Evolutionary conservation across 495 filamentous ascomycete genomes (phyloP).

Genomic region (Podospora appendiculata): DNA sequence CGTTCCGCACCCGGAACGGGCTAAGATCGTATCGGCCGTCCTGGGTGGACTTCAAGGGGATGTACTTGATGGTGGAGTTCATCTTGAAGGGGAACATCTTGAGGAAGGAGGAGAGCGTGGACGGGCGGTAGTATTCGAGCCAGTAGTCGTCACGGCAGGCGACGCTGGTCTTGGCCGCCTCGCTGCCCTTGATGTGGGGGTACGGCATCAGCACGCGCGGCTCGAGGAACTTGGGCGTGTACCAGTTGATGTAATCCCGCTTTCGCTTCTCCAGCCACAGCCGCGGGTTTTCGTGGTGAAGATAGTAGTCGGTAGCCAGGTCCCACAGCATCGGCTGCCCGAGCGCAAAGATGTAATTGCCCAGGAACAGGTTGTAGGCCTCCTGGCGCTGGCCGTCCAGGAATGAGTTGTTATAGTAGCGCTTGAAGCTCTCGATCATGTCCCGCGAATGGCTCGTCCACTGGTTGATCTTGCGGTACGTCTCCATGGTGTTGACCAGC

Average conservation of each 20-base stretch:
- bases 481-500: slow-evolving; percentile 97
- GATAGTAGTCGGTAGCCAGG: slow-evolving; percentile 89
- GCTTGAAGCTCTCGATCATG: slow-evolving; percentile 98
- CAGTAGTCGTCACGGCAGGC: slow-evolving; percentile 87
- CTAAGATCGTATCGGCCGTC: slow-evolving; percentile 71
- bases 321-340: slow-evolving; percentile 98
- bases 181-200: slow-evolving; percentile 26
- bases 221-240: slow-evolving; percentile 67
- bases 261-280: slow-evolving; percentile 57
- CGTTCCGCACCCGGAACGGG: slow-evolving; percentile 67
- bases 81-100: slow-evolving; percentile 89
- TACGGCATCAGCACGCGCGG: slow-evolving; percentile 45
- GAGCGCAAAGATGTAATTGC: slow-evolving; percentile 87
- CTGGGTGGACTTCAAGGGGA: slow-evolving; percentile 63
- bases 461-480: slow-evolving; percentile 96
- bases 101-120: slow-evolving; percentile 71
- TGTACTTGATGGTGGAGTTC: slow-evolving; percentile 76
- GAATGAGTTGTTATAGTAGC: slow-evolving; percentile 99
- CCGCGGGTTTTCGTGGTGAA: slow-evolving; percentile 82
- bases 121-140: slow-evolving; percentile 94
- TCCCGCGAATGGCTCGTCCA: slow-evolving; percentile 96
- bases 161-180: slow-evolving; percentile 46
- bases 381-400: slow-evolving; percentile 93
- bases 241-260: slow-evolving; percentile 76
- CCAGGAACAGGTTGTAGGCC: slow-evolving; percentile 95